A percentile compares a stretch with the other conserved stretches of the same genome.
Evolutionary conservation across 345 rosid genomes (phyloP).

Genomic region (Eutrema heterophyllum): DNA sequence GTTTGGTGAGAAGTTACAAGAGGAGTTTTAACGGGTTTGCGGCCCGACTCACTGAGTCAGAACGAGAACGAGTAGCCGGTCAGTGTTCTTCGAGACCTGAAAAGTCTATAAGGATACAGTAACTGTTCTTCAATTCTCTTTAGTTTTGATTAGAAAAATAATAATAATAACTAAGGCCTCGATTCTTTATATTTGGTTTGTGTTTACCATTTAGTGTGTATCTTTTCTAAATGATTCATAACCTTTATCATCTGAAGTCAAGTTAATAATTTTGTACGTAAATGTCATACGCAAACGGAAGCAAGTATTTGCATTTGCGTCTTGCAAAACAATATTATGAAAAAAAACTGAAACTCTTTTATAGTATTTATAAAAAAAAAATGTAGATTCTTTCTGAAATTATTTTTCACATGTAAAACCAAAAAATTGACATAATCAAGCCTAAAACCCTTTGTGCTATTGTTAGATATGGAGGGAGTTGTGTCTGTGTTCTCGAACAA

Average conservation of each 20-base stretch:
- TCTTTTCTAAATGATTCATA: neutral
- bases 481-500: slow-evolving; percentile 46
- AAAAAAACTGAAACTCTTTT: neutral
- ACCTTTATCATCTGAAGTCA: neutral
- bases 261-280: neutral
- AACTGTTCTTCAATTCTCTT: neutral
- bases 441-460: neutral
- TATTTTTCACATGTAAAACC: neutral
- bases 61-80: slow-evolving; percentile 42
- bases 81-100: slow-evolving; percentile 10
- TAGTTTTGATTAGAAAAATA: neutral
- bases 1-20: neutral
- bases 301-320: neutral
- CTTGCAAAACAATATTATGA: neutral
- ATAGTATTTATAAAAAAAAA: too few species aligned
- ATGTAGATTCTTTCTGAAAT: too few species aligned
- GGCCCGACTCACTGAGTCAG: slow-evolving; percentile 40
- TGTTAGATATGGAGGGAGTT: slow-evolving; percentile 33
- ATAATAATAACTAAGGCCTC: neutral
- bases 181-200: neutral
- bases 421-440: neutral
- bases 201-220: neutral
- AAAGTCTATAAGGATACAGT: neutral
- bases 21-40: slow-evolving; percentile 67
- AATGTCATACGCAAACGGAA: neutral